Conservation (phyloP, 148 eudicot species). For the Dysphania ambrosioides region DNA sequence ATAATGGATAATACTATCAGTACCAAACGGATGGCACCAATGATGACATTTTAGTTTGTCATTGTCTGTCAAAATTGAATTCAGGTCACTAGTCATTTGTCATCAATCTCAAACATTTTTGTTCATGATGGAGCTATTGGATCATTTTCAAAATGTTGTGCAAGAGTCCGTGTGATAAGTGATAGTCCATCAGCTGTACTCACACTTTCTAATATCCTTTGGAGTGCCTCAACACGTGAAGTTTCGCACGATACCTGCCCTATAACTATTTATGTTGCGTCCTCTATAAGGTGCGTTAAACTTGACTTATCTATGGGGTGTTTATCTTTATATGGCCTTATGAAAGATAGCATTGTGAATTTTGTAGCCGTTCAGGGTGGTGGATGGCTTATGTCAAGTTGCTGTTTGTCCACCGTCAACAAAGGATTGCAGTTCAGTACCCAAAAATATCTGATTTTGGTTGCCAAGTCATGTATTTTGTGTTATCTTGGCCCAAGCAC, state of each 20-base stretch:
- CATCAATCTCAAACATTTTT: slow-evolving; percentile 10
- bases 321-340: not conserved
- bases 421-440: too few species aligned
- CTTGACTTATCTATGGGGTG: not conserved
- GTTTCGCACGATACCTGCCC: slow-evolving; percentile 15
- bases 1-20: not conserved
- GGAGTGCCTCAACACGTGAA: slow-evolving; percentile 16
- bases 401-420: too few species aligned
- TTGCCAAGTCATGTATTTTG: too few species aligned
- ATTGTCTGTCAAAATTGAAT: not conserved
- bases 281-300: slow-evolving; percentile 8
- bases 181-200: slow-evolving; percentile 15
- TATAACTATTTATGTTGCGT: slow-evolving; percentile 8
- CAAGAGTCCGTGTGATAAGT: slow-evolving; percentile 11
- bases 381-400: not conserved
- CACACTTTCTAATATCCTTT: slow-evolving; percentile 9
- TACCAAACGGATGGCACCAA: not conserved
- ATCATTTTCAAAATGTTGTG: slow-evolving; percentile 6
- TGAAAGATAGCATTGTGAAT: not conserved
- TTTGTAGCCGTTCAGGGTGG: not conserved
- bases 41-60: not conserved
- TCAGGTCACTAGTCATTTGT: slow-evolving; percentile 16
- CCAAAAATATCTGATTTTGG: too few species aligned
- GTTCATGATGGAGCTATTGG: slow-evolving; percentile 19
- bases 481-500: too few species aligned